phyloP scores from a whole-genome alignment of 257 asterid genomes.

The Nicotiana tabacum region DNA sequence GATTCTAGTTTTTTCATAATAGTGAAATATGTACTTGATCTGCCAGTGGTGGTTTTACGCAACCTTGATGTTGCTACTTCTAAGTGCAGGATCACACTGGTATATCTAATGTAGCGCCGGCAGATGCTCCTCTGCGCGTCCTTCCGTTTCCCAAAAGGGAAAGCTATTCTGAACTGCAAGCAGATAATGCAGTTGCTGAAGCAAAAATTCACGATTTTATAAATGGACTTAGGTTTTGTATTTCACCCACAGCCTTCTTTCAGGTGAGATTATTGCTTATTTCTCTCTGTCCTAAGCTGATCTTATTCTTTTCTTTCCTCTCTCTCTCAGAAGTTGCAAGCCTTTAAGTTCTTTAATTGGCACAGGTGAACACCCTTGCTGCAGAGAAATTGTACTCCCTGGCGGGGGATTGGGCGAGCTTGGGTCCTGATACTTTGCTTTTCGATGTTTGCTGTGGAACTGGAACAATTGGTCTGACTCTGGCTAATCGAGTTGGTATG shows the following conservation, averaged over 20 bases:
- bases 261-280: conserved; percentile 48
- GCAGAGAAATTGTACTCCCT: conserved; percentile 92
- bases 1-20: not conserved
- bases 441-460: conserved; percentile 98
- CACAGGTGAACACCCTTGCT: conserved; percentile 94
- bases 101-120: conserved; percentile 93
- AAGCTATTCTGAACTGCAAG: conserved; percentile 34
- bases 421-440: conserved; percentile 89
- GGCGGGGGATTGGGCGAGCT: conserved; percentile 96
- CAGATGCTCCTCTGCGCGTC: conserved; percentile 74
- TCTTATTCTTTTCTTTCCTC: not conserved
- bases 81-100: conserved; percentile 82
- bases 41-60: not conserved
- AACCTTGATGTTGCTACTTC: conserved; percentile 12
- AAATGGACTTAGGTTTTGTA: conserved; percentile 66
- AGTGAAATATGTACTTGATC: not conserved
- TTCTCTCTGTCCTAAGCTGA: not conserved
- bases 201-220: conserved; percentile 87
- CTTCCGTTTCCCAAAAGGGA: conserved; percentile 44
- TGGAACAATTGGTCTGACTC: conserved; percentile 90
- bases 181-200: conserved; percentile 48
- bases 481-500: conserved; percentile 97
- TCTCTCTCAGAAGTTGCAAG: not conserved
- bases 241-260: conserved; percentile 97
- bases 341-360: conserved; percentile 13